Conservation (phyloP, 805 yeast species). For the Starmerella gropengiesseri region DNA sequence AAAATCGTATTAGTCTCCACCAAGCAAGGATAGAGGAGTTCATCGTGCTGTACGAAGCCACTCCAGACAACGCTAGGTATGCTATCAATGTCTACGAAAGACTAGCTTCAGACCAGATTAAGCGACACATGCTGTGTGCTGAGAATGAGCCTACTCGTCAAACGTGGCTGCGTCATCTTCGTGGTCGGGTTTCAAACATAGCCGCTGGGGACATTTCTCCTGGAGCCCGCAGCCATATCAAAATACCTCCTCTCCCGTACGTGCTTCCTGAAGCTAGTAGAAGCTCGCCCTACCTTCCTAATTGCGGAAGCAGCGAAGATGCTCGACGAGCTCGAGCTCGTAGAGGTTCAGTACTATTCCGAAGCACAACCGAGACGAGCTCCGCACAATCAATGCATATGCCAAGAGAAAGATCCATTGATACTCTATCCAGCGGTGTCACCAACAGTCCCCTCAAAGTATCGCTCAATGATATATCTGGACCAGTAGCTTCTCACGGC, state of each 20-base stretch:
- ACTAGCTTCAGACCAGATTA: neutral
- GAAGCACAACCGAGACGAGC: no score
- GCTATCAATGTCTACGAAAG: conserved; percentile 7
- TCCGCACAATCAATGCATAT: no score
- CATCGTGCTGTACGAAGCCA: conserved; percentile 6
- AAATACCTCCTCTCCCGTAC: neutral
- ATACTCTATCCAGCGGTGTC: no score
- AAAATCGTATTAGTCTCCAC: neutral
- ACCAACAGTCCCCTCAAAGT: no score
- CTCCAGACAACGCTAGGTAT: conserved; percentile 14
- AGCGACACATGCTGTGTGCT: conserved; percentile 8
- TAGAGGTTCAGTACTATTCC: no score
- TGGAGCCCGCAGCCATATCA: neutral
- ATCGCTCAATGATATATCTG: no score
- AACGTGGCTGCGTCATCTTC: conserved; percentile 11
- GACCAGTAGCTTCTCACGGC: no score
- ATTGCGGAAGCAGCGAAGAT: neutral
- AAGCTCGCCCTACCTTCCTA: neutral
- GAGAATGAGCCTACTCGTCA: conserved; percentile 9
- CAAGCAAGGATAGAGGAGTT: conserved; percentile 1
- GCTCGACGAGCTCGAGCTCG: no score
- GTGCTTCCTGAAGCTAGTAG: neutral
- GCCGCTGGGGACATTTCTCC: neutral
- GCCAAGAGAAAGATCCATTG: no score
- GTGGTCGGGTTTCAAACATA: neutral